phyloP scores from a whole-genome alignment of 1,284 basidiomycete species.

The Anthracocystis panici-leucophaei region DNA sequence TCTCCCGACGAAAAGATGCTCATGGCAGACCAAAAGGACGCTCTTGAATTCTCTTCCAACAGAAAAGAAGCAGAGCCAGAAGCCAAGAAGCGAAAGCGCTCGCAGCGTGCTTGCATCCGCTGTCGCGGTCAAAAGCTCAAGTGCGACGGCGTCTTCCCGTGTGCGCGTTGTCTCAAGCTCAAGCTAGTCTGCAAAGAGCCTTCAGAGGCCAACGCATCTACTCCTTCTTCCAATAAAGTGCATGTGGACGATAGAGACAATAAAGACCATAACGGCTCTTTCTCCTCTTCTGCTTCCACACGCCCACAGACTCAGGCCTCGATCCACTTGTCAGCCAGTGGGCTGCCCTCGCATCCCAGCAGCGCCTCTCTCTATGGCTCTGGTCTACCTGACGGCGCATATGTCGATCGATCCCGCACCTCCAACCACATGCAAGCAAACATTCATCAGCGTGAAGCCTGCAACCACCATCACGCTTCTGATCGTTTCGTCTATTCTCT shows the following conservation, averaged over 20 bases:
- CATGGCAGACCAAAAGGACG: constrained; percentile 22
- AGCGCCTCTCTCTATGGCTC: constrained; percentile 10
- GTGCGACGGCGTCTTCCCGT: constrained; percentile 51
- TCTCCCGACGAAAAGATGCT: constrained; percentile 32
- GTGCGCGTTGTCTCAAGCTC: constrained; percentile 47
- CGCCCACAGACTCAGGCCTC: constrained; percentile 35
- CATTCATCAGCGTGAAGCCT: constrained; percentile 9
- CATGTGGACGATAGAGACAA: constrained; percentile 27
- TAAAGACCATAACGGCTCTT: constrained; percentile 22
- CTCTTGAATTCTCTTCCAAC: constrained; percentile 1
- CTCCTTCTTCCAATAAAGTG: constrained; percentile 32
- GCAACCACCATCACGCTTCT: constrained; percentile 14
- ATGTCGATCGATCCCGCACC: constrained; percentile 9
- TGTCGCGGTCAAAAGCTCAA: constrained; percentile 53
- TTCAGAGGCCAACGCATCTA: constrained; percentile 28
- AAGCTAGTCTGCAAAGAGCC: constrained; percentile 53
- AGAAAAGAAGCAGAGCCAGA: constrained; percentile 42
- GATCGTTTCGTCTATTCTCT: constrained; percentile 38
- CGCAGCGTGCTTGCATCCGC: constrained; percentile 49
- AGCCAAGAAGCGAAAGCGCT: constrained; percentile 52
- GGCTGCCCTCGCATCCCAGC: constrained; percentile 20
- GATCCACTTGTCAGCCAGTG: constrained; percentile 22
- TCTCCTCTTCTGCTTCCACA: constrained; percentile 19
- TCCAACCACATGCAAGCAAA: constrained; percentile 3
- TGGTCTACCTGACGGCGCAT: constrained; percentile 1